Evolutionary conservation across 2,329 filamentous ascomycete genomes (phyloP).

Genomic region (Colletotrichum orchidophilum): DNA sequence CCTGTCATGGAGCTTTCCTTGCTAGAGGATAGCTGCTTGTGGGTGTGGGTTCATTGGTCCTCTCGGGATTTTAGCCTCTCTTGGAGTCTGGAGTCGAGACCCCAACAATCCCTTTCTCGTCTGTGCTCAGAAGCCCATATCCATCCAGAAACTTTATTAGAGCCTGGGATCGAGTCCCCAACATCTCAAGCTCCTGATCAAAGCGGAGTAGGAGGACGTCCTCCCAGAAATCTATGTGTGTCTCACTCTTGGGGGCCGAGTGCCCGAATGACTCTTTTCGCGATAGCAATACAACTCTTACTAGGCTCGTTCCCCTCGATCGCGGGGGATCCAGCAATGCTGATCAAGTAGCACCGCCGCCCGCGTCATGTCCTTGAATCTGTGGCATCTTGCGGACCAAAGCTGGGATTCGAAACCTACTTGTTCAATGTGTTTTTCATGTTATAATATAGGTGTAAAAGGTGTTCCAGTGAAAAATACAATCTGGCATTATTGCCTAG

Average conservation of each 20-base stretch:
- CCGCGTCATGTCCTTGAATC: slow-evolving; percentile 62
- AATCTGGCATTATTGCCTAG: too few species aligned
- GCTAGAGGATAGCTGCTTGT: not conserved
- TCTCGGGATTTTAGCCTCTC: not conserved
- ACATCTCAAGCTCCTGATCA: slow-evolving; percentile 81
- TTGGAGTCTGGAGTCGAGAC: not conserved
- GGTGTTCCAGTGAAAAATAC: too few species aligned
- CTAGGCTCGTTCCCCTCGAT: slow-evolving; percentile 70
- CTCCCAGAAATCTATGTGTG: slow-evolving; percentile 80
- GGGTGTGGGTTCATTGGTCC: not conserved
- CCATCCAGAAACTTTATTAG: too few species aligned
- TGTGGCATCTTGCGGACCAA: slow-evolving; percentile 82
- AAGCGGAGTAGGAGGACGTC: slow-evolving; percentile 83
- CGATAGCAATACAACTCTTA: slow-evolving; percentile 72
- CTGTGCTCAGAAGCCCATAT: too few species aligned
- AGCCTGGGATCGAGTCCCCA: slow-evolving; percentile 70
- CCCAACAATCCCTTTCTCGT: slow-evolving; percentile 61
- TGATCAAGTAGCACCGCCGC: slow-evolving; percentile 70
- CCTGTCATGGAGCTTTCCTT: not conserved
- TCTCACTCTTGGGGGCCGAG: too few species aligned
- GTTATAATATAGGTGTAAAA: too few species aligned
- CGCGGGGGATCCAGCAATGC: slow-evolving; percentile 81
- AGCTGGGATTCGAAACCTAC: slow-evolving; percentile 69
- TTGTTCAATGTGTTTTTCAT: too few species aligned
- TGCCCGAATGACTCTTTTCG: slow-evolving; percentile 65